Evolutionary conservation across 2,329 filamentous ascomycete species (phyloP), one percentile per base, ranked within the genome.

Genomic region (Colletotrichum coccodes): DNA sequence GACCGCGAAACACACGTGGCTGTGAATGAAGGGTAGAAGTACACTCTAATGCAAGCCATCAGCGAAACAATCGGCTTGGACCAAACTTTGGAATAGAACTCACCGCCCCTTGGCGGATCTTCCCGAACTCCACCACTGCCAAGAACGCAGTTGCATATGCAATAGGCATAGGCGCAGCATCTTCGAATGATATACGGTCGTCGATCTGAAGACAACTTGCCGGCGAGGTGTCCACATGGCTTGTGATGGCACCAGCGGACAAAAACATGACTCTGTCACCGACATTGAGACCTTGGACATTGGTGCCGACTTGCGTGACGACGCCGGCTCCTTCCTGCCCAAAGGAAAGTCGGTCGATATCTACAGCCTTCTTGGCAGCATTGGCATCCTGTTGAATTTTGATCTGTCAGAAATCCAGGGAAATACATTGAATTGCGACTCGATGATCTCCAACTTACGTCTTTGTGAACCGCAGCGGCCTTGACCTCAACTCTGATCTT

Each of bases 141-240:
- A 76, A 72, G 49, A 76, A 73, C 1, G 77, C 80, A 0, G 81
- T 82, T 16, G 68, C 60, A 53, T 72, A 82, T 6, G 77, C 75
- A 3, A 77, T 68, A 0, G 79, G 79, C 56, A 83, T 71, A 0
- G 78, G 75, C 11, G 79, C 78, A 4, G 76, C 81, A 8, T 76
- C 73, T 32, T 76, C 76, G 23, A 81, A 81, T 4, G 60, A 67
- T 64, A 82, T 70, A n/a, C 63, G 44, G 2, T 76, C 76, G 2
- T 30, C 56, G 1, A 59, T n/a, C 1, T 28, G 40, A 12, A 47
- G 56, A 32, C 56, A 59, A 3, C 21, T 30, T 28, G 40, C n/a
- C 8, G 56, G 30, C 8, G 40, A 47, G n/a, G 49, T 46, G 28
- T 47, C 21, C 2, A 61, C 11, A 34, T 61, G 59, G 26, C 34